Evolutionary conservation across 2,329 filamentous ascomycete species (phyloP), one percentile per base, ranked within the genome.

Genomic region (Cercospora sesami): DNA sequence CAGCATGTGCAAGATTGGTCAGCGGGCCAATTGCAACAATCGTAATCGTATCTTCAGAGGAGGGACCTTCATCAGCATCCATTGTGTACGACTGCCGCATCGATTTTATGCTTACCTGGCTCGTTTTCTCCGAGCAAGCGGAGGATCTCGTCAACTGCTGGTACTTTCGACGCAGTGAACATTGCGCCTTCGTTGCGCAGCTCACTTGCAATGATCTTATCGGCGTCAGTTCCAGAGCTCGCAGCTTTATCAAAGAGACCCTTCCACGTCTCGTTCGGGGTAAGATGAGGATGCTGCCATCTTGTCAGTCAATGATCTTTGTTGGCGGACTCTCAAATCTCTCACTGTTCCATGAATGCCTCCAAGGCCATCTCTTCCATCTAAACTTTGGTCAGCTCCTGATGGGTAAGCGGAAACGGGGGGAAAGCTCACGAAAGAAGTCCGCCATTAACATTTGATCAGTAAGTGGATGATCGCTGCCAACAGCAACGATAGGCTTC

Each of bases 1-100:
- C 94, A 3, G 95, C 95, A 28, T 96, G 81, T 1, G 95, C 95
- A 31, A 97, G 82, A 78, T 97, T 99, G n/a, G 95, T 98, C 73
- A 98, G 83, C 1, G 95, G 95, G 0, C 95, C 95, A 60, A 98
- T 85, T 26, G 92, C 92, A 42, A 97, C 88, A 76, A 99, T 91
- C n/a, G 91, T 94, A 74, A 99, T 89, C 0, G 91, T 95, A 76
- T 93, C 89, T 5, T 5, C 30, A 21, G 16, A 16, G 16, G 10
- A 62, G 14, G 18, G 6, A 12, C 5, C 5, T 16, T 12, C 5
- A 16, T 62, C 26, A 30, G 39, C 28, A 23, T 62, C 7, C 9
- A 51, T 10, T 26, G 12, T 45, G 26, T 30, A 2, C 26, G 16
- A 23, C 7, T 6, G 1, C 51, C 39, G 2, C 23, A 3, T 28